These are phyloP conservation scores for Omphalotus guepiniiformis DNA, from an alignment of 768 basidiomycete species.

Conservation along the genomic window DNA sequence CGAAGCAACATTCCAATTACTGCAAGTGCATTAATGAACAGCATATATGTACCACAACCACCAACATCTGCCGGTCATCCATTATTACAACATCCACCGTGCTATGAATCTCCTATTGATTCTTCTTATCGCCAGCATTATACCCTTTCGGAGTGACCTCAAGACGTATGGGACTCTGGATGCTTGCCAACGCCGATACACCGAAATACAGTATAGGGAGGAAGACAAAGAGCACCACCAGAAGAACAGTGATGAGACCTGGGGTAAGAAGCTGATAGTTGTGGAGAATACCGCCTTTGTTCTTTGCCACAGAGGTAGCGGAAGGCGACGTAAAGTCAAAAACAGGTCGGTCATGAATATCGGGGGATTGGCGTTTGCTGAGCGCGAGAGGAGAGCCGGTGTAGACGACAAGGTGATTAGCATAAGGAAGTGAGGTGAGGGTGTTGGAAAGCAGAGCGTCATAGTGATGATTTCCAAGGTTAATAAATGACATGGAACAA, in stretches of 20 bases:
- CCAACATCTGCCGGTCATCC: no score
- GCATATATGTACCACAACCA: no score
- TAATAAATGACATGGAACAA: conserved; percentile 9
- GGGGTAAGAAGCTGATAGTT: conserved; percentile 78
- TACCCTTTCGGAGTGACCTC: conserved; percentile 63
- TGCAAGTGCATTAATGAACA: no score
- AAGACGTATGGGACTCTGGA: conserved; percentile 63
- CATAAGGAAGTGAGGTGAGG: conserved; percentile 31
- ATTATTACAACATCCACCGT: no score
- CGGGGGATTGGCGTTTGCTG: conserved; percentile 34
- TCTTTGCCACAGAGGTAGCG: conserved; percentile 1
- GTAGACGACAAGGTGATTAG: conserved; percentile 64
- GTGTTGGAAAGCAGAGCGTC: conserved; percentile 46
- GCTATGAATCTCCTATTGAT: conserved; percentile 44
- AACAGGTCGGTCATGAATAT: neutral
- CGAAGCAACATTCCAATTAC: neutral
- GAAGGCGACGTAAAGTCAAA: conserved; percentile 19
- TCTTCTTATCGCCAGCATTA: conserved; percentile 70
- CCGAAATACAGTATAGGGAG: conserved; percentile 64
- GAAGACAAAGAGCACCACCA: conserved; percentile 62
- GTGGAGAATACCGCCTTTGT: conserved; percentile 57
- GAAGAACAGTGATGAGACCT: conserved; percentile 60
- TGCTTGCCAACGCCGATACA: conserved; percentile 63
- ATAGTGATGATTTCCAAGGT: conserved; percentile 38
- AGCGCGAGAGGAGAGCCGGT: conserved; percentile 45